Evolutionary conservation across 441 rosid genomes (phyloP).

Genomic region (Omphalea diandra): DNA sequence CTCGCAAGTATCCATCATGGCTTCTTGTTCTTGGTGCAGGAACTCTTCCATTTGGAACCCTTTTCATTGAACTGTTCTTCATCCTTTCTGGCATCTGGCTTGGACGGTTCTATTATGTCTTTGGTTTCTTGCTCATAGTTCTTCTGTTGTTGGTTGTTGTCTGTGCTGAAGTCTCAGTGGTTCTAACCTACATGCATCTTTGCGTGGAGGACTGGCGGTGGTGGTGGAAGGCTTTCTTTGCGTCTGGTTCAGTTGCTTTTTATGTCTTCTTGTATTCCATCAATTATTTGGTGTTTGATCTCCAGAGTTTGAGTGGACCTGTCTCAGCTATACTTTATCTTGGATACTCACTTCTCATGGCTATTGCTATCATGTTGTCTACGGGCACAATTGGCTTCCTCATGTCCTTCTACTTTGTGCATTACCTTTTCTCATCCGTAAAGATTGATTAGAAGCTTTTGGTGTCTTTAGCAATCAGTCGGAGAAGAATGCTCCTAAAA

Average conservation of each 20-base stretch:
- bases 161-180: slow-evolving; percentile 95
- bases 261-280: slow-evolving; percentile 87
- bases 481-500: slow-evolving; percentile 27
- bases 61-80: slow-evolving; percentile 93
- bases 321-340: slow-evolving; percentile 86
- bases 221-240: slow-evolving; percentile 99
- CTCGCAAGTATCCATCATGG: slow-evolving; percentile 95
- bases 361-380: slow-evolving; percentile 88
- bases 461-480: not conserved
- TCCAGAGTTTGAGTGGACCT: slow-evolving; percentile 93
- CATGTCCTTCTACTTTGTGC: slow-evolving; percentile 82
- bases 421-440: slow-evolving; percentile 94
- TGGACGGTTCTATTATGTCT: slow-evolving; percentile 91
- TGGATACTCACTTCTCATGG: slow-evolving; percentile 90
- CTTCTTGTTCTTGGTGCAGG: slow-evolving; percentile 98
- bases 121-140: slow-evolving; percentile 85
- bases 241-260: slow-evolving; percentile 88
- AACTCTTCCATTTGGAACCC: slow-evolving; percentile 94
- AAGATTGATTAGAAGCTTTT: slow-evolving; percentile 64
- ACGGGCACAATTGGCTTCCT: slow-evolving; percentile 91
- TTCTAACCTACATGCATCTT: slow-evolving; percentile 95
- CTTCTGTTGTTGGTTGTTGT: slow-evolving; percentile 67
- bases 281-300: slow-evolving; percentile 86
- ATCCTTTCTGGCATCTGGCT: slow-evolving; percentile 96
- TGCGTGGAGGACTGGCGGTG: slow-evolving; percentile 98